Percentiles rank a stretch among this genome's conserved stretches.
Evolutionary conservation across 768 basidiomycete genomes (phyloP).

Genomic region (Calocybe cyanea): DNA sequence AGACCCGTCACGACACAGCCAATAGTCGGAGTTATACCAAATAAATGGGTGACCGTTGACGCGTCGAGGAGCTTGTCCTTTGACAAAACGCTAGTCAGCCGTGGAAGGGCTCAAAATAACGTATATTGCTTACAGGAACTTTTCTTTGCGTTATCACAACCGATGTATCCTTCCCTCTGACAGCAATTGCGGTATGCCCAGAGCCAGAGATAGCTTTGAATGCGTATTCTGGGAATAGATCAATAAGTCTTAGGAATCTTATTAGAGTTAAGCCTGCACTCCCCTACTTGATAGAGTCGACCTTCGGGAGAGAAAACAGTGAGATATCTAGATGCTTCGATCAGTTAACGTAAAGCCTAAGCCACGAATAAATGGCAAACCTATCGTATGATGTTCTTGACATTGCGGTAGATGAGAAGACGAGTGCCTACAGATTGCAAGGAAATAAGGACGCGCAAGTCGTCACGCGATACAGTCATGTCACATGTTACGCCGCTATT

Average conservation of each 20-base stretch:
- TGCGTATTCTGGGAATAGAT: slow-evolving; percentile 75
- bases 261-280: slow-evolving; percentile 4
- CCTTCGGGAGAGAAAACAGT: slow-evolving; percentile 98
- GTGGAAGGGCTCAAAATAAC: not conserved
- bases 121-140: slow-evolving; percentile 71
- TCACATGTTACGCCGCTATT: slow-evolving; percentile 25
- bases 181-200: slow-evolving; percentile 89
- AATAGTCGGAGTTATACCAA: slow-evolving; percentile 93
- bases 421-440: slow-evolving; percentile 13
- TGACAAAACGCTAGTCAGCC: slow-evolving; percentile 1
- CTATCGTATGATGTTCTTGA: slow-evolving; percentile 94
- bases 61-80: slow-evolving; percentile 98
- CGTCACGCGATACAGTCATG: slow-evolving; percentile 39
- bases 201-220: slow-evolving; percentile 99
- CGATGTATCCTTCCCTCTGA: slow-evolving; percentile 90
- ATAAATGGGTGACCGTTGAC: slow-evolving; percentile 90
- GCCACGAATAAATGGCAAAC: slow-evolving; percentile 28
- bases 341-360: not conserved
- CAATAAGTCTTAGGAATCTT: slow-evolving; percentile 8
- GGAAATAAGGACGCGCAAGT: slow-evolving; percentile 52
- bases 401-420: slow-evolving; percentile 50
- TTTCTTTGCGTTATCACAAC: slow-evolving; percentile 99
- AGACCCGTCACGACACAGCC: slow-evolving; percentile 99
- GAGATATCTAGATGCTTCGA: slow-evolving; percentile 65
- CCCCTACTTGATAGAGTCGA: slow-evolving; percentile 98